Conservation (phyloP, 2,329 filamentous ascomycete genomes). For the Sarocladium strictum region DNA sequence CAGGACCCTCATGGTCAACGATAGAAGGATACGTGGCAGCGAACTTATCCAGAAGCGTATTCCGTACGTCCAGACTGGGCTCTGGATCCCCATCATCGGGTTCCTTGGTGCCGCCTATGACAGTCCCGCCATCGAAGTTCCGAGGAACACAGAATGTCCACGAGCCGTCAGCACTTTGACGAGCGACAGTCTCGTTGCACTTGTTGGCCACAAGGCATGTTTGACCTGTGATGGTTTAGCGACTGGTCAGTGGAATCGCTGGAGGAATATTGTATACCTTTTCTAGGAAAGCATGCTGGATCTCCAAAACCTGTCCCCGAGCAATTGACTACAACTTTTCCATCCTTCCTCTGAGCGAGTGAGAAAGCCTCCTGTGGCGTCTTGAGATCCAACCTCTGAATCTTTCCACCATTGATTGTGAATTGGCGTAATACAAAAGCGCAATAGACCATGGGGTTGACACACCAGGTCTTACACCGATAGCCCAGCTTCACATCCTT, state of each 20-base stretch:
- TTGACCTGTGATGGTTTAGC: slow-evolving; percentile 21
- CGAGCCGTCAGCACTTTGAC: slow-evolving; percentile 55
- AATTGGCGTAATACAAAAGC: slow-evolving; percentile 33
- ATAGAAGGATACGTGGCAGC: slow-evolving; percentile 11
- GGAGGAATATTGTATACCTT: slow-evolving; percentile 19
- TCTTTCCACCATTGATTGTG: slow-evolving; percentile 20
- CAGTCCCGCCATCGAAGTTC: slow-evolving; percentile 53
- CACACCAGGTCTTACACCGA: slow-evolving; percentile 43
- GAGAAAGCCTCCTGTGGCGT: not conserved
- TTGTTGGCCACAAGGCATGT: slow-evolving; percentile 28
- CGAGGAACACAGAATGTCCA: slow-evolving; percentile 59
- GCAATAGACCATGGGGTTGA: slow-evolving; percentile 47
- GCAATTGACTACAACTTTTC: slow-evolving; percentile 25
- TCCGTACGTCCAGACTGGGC: slow-evolving; percentile 39
- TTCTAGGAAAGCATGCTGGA: slow-evolving; percentile 24
- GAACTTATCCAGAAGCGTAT: slow-evolving; percentile 34
- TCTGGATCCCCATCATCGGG: slow-evolving; percentile 45
- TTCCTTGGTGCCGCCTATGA: slow-evolving; percentile 61
- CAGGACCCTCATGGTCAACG: slow-evolving; percentile 2
- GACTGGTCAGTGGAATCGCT: not conserved
- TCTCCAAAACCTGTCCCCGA: slow-evolving; percentile 29
- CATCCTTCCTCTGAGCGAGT: slow-evolving; percentile 9
- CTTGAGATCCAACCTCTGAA: not conserved
- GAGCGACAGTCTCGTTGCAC: slow-evolving; percentile 41
- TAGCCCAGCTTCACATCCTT: slow-evolving; percentile 33